Evolutionary conservation across 2,329 filamentous ascomycete species (phyloP).

Genomic region (Podosphaera leucotricha): DNA sequence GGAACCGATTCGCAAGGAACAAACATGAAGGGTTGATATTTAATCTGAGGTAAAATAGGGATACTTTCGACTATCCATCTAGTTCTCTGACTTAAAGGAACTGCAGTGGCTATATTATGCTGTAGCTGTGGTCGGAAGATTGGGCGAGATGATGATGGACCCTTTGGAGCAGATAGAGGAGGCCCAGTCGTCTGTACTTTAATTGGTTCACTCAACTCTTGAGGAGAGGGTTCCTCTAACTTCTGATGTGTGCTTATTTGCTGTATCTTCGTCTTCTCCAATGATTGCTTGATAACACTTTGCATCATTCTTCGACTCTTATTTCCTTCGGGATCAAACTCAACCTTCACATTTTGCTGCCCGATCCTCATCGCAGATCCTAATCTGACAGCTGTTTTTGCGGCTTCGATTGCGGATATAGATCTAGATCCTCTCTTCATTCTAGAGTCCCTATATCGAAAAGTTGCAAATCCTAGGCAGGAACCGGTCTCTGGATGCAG

Average conservation of each 20-base stretch:
- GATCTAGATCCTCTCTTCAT: slow-evolving; percentile 16
- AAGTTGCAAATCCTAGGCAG: slow-evolving; percentile 79
- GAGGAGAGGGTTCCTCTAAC: slow-evolving; percentile 14
- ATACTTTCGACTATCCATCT: slow-evolving; percentile 18
- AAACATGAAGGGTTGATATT: slow-evolving; percentile 71
- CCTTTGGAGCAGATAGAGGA: slow-evolving; percentile 69
- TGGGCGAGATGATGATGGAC: slow-evolving; percentile 24
- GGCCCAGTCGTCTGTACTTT: slow-evolving; percentile 28
- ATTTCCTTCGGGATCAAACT: slow-evolving; percentile 71
- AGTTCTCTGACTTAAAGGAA: slow-evolving; percentile 3
- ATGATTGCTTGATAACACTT: slow-evolving; percentile 43
- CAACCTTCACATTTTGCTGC: slow-evolving; percentile 51
- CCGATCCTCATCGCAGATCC: slow-evolving; percentile 66
- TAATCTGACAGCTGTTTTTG: slow-evolving; percentile 53
- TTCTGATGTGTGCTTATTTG: slow-evolving; percentile 1
- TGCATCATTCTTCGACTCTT: slow-evolving; percentile 62
- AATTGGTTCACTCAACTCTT: slow-evolving; percentile 18
- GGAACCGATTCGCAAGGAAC: slow-evolving; percentile 73
- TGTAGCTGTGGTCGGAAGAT: slow-evolving; percentile 11
- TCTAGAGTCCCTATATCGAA: slow-evolving; percentile 62
- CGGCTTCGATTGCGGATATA: slow-evolving; percentile 53
- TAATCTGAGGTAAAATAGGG: slow-evolving; percentile 42
- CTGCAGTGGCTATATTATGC: not conserved
- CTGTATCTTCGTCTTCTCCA: slow-evolving; percentile 17
- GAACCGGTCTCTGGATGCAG: slow-evolving; percentile 87